Conservation (phyloP, 2,329 filamentous ascomycete genomes). For the Exophiala bonariae region DNA sequence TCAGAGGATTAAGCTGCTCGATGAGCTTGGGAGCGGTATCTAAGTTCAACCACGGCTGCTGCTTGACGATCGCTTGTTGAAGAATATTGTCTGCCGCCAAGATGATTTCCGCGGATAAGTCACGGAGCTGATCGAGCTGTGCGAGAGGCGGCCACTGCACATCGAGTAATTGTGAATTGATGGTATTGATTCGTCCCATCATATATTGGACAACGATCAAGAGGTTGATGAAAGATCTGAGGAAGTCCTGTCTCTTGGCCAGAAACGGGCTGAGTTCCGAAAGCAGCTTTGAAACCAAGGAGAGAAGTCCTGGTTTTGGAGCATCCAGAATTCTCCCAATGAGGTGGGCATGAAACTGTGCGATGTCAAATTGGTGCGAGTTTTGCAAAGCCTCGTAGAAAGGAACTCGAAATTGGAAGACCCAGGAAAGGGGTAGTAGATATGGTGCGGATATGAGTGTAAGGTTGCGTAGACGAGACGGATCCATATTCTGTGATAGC, state of each 20-base stretch:
- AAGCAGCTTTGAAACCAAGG: constrained; percentile 16
- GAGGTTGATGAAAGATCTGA: constrained; percentile 16
- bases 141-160: constrained; percentile 10
- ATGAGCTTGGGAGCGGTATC: constrained; percentile 42
- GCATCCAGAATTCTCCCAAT: constrained; percentile 16
- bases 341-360: constrained; percentile 13
- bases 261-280: constrained; percentile 14
- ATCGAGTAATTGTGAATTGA: constrained; percentile 3
- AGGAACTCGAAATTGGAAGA: constrained; percentile 37
- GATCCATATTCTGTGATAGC: constrained; percentile 32
- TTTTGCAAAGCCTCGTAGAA: constrained; percentile 38
- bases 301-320: constrained; percentile 6
- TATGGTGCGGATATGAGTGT: constrained; percentile 34
- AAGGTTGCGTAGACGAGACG: constrained; percentile 28
- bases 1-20: constrained; percentile 33
- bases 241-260: constrained; percentile 15
- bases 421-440: constrained; percentile 36
- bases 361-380: constrained; percentile 31
- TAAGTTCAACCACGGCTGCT: constrained; percentile 42
- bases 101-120: constrained; percentile 16
- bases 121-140: constrained; percentile 20
- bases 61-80: constrained; percentile 42
- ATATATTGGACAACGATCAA: constrained; percentile 23
- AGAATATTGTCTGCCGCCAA: constrained; percentile 36
- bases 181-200: constrained; percentile 13